Base-by-base conservation (phyloP, 805 yeast genomes). In the Schwanniomyces pseudopolymorphus region DNA sequence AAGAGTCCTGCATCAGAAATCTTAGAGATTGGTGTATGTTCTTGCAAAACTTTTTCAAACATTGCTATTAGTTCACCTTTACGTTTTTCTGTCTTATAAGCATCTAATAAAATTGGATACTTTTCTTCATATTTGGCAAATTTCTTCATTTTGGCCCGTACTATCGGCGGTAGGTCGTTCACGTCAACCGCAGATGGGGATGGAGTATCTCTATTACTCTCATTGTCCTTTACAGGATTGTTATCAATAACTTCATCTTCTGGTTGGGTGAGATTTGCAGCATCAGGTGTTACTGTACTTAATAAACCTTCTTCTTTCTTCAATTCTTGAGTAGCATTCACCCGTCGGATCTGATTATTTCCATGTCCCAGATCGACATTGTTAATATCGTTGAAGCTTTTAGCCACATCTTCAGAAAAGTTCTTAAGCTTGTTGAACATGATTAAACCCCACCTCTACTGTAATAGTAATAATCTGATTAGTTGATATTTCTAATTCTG, bases 91-190 rank as follows among this genome's bases (percentile, higher is more conserved):
- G 76, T 70, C 59, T 89, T 87, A 68, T 89, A 94, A 0, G 98
- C 97, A 38, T 85, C 85, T 42, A 90, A 75, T 13, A 92, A 70
- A 37, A 82, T 69, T 0, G 99, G 99, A 60, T 94, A 92, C 63
- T 89, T 90, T 42, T 85, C 86, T 63, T 92, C 98, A 63, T 91
- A 92, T 62, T 89, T 90, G 46, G 77, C 81, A 58, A 87, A 88
- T 68, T 89, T 91, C 46, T 77, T 77, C 63, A 90, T 65, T 57
- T 84, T 86, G 5, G 82, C 66, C 48, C 78, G 77, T 14, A 89
- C 66, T 4, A 78, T 81, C 2, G 78, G 75, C 0, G 89, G 81
- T 27, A 86, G 60, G 2, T 74, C 75, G n/a, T 69, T 69, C 5
- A 76, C 43, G 35, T 67, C 61, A 1, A 64, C 17, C 6, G 22